These are phyloP conservation scores for Yamadazyma atmosphaerica DNA, from an alignment of 1,139 yeast genomes.

Conservation along the genomic window DNA sequence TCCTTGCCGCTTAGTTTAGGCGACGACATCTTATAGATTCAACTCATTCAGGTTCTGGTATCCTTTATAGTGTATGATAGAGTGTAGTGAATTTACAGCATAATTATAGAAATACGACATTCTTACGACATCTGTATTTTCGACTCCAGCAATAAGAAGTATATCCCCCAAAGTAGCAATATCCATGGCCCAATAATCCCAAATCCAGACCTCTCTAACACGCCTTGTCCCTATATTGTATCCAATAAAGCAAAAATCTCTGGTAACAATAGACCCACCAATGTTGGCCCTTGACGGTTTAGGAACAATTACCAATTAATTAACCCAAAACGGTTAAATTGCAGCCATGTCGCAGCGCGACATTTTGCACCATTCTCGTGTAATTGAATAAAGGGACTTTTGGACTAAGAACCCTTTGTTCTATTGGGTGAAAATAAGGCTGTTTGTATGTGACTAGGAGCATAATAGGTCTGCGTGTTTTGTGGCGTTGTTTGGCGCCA, in stretches of 20 bases:
- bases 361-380: not conserved
- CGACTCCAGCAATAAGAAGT: too few species aligned
- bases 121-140: too few species aligned
- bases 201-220: not conserved
- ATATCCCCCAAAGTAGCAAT: too few species aligned
- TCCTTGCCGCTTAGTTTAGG: not conserved
- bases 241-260: too few species aligned
- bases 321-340: not conserved
- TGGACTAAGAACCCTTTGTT: not conserved
- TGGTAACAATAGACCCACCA: too few species aligned
- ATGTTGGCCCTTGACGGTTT: not conserved
- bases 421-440: too few species aligned
- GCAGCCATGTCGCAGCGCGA: not conserved
- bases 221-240: too few species aligned
- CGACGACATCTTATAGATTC: not conserved
- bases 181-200: not conserved
- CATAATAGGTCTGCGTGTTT: too few species aligned
- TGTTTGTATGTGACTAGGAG: too few species aligned
- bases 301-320: not conserved
- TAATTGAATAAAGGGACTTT: not conserved
- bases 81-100: not conserved
- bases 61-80: not conserved
- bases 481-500: too few species aligned
- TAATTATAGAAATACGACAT: too few species aligned
- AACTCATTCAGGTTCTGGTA: slow-evolving; percentile 2